A percentile compares a stretch with the other conserved stretches of the same genome.
These are phyloP conservation scores for Eimeria acervulina DNA, from an alignment of 169 alveolate species.

Conservation along the genomic window DNA sequence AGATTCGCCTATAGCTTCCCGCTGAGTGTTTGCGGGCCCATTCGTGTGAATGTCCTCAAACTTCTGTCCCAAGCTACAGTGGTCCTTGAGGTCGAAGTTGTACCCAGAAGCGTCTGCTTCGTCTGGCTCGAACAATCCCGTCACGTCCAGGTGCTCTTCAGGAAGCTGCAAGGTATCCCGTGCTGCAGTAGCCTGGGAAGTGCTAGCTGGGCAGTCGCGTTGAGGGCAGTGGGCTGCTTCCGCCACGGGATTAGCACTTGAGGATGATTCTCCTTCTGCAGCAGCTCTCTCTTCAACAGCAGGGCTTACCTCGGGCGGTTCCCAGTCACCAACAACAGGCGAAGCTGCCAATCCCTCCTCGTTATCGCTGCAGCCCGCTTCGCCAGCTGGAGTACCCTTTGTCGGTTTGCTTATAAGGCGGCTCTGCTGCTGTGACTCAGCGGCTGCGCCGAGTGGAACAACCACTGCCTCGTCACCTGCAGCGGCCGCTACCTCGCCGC, in stretches of 20 bases:
- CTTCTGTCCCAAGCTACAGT: not conserved
- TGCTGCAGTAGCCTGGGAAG: conserved; percentile 15
- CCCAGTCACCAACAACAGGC: conserved; percentile 16
- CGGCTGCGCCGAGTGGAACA: not conserved
- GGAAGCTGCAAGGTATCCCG: not conserved
- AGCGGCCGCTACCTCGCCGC: not conserved
- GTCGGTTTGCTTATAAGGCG: not conserved
- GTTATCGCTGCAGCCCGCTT: not conserved
- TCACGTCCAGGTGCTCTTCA: conserved; percentile 57
- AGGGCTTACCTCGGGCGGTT: not conserved
- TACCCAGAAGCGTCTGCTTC: conserved; percentile 39
- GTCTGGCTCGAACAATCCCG: conserved; percentile 46
- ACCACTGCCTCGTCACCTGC: not conserved
- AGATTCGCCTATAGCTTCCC: not conserved
- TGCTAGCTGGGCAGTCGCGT: conserved; percentile 40
- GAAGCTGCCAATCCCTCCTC: conserved; percentile 10
- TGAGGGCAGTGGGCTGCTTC: conserved; percentile 12
- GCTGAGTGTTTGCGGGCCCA: not conserved
- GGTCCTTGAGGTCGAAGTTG: conserved; percentile 52
- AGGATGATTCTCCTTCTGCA: not conserved
- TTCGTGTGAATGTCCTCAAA: not conserved
- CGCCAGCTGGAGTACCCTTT: not conserved
- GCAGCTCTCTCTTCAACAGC: not conserved
- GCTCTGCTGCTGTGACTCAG: not conserved
- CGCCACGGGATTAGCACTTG: conserved; percentile 5